Evolutionary conservation across 2,329 filamentous ascomycete genomes (phyloP).

Genomic region (Canariomyces notabilis): DNA sequence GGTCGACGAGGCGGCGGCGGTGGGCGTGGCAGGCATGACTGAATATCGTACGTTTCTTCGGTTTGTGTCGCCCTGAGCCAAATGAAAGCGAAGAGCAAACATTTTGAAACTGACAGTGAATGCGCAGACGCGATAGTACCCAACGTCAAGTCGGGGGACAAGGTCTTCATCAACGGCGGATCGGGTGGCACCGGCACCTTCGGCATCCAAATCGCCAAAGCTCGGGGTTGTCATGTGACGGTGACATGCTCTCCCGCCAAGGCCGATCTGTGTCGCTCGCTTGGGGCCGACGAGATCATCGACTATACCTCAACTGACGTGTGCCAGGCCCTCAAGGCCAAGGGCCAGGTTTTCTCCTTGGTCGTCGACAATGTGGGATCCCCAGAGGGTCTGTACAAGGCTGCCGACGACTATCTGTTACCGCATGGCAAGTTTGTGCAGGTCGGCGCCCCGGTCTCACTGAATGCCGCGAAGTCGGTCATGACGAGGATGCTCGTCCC

Average conservation of each 20-base stretch:
- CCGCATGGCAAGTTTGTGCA: slow-evolving; percentile 48
- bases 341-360: slow-evolving; percentile 46
- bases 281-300: slow-evolving; percentile 61
- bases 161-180: slow-evolving; percentile 61
- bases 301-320: slow-evolving; percentile 52
- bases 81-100: neutral
- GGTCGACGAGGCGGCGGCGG: slow-evolving; percentile 36
- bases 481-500: slow-evolving; percentile 28
- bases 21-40: slow-evolving; percentile 43
- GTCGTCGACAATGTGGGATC: slow-evolving; percentile 55
- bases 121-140: slow-evolving; percentile 37
- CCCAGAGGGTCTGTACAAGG: slow-evolving; percentile 47
- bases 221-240: slow-evolving; percentile 54
- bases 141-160: slow-evolving; percentile 43
- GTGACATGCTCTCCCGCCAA: slow-evolving; percentile 55
- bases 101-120: neutral
- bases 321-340: slow-evolving; percentile 39
- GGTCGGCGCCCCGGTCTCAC: slow-evolving; percentile 38
- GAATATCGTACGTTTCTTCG: slow-evolving; percentile 38
- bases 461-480: slow-evolving; percentile 16
- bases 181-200: slow-evolving; percentile 57
- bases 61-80: too few species aligned
- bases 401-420: slow-evolving; percentile 46
- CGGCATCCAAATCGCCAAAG: slow-evolving; percentile 60
- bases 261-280: slow-evolving; percentile 47